Percentiles rank a stretch among this genome's conserved stretches.
These are phyloP conservation scores for Calonectria pauciramosa DNA, from an alignment of 2,329 filamentous ascomycete genomes.

Conservation along the genomic window DNA sequence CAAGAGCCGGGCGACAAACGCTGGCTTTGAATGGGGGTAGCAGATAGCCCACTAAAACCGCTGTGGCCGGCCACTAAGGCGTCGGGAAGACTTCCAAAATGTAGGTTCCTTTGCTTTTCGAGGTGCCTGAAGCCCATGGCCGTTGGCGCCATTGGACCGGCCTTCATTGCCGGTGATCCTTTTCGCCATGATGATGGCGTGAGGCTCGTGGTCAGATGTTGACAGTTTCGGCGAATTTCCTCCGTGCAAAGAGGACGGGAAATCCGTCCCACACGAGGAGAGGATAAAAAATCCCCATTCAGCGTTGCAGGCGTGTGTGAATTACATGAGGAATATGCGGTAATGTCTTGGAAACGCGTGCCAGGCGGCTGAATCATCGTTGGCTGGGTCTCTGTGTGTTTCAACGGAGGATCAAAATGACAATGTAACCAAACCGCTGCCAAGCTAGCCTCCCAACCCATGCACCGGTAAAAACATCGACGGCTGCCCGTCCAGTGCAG, in stretches of 20 bases:
- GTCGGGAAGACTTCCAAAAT: neutral
- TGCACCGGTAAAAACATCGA: conserved; percentile 17
- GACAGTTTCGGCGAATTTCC: conserved; percentile 26
- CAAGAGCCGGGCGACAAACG: conserved; percentile 5
- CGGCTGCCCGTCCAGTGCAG: neutral
- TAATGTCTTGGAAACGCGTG: neutral
- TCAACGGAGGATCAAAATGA: conserved; percentile 20
- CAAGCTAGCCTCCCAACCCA: conserved; percentile 8
- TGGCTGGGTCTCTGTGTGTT: conserved; percentile 16
- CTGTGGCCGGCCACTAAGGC: conserved; percentile 1
- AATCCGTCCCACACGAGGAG: conserved; percentile 17
- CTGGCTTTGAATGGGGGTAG: neutral
- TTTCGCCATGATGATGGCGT: conserved; percentile 41
- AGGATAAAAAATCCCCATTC: conserved; percentile 13
- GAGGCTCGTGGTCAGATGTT: conserved; percentile 36
- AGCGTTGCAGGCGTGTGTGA: conserved; percentile 2
- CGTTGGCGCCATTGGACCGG: conserved; percentile 27
- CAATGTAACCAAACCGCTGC: conserved; percentile 17
- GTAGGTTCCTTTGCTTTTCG: conserved; percentile 1
- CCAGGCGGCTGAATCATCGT: neutral
- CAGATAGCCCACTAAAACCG: conserved; percentile 6
- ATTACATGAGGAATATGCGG: neutral
- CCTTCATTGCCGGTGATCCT: conserved; percentile 33
- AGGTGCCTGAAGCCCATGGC: neutral
- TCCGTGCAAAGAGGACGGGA: conserved; percentile 1